Evolutionary conservation across 129 eudicot genomes (phyloP).

Genomic region (Daucus carota): DNA sequence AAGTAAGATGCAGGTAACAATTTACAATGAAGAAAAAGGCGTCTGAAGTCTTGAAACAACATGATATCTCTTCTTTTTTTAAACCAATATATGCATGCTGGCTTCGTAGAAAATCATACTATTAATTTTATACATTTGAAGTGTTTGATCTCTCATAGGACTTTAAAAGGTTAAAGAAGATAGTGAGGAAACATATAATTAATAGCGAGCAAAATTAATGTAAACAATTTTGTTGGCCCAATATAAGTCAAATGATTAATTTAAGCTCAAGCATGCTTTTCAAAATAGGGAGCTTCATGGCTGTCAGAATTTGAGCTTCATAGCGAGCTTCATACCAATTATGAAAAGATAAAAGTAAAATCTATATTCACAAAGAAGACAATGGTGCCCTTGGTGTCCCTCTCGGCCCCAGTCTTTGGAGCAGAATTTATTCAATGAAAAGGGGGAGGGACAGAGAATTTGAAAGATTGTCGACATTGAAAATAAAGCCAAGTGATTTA

Average conservation of each 20-base stretch:
- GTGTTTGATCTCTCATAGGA: not conserved
- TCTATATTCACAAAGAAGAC: not conserved
- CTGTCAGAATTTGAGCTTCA: not conserved
- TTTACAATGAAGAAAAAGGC: not conserved
- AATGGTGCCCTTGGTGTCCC: not conserved
- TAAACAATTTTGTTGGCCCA: too few relatives aligned
- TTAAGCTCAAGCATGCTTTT: not conserved
- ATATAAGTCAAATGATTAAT: not conserved
- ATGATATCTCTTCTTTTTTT: not conserved
- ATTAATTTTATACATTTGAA: not conserved
- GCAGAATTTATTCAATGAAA: not conserved
- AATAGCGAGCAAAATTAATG: too few relatives aligned
- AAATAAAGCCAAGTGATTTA: not conserved
- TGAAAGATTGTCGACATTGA: not conserved
- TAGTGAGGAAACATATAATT: not conserved
- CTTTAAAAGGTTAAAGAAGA: not conserved
- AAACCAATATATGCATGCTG: not conserved
- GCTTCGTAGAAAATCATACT: not conserved
- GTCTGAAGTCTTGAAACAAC: not conserved
- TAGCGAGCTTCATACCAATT: too few relatives aligned
- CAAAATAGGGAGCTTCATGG: not conserved
- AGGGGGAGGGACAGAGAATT: too few relatives aligned
- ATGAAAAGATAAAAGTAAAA: too few relatives aligned
- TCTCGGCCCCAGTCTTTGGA: not conserved
- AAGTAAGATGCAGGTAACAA: not conserved